Evolutionary conservation across 371 early-diverging fungal species (phyloP).

Genomic region (Mortierella sp.): DNA sequence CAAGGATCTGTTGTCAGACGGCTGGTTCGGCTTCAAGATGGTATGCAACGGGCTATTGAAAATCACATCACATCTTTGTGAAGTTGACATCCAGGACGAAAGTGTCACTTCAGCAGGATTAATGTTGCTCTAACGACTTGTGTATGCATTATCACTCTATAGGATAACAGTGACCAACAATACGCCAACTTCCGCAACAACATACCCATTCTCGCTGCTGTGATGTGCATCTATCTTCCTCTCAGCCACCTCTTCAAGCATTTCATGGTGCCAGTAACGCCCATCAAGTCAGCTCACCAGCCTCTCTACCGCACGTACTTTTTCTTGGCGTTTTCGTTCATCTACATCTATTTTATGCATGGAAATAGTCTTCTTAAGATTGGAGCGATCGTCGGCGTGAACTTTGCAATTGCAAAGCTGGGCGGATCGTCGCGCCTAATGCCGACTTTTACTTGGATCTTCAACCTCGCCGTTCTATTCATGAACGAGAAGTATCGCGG

Average conservation of each 20-base stretch:
- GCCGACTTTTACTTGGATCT: constrained; percentile 84
- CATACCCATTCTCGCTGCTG: constrained; percentile 72
- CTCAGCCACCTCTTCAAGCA: constrained; percentile 64
- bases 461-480: constrained; percentile 83
- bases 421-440: constrained; percentile 68
- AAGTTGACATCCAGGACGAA: not conserved
- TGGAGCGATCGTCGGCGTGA: constrained; percentile 67
- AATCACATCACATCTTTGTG: not conserved
- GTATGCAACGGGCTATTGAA: constrained; percentile 44
- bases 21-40: constrained; percentile 57
- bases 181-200: constrained; percentile 85
- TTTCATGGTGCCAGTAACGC: constrained; percentile 29
- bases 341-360: constrained; percentile 73
- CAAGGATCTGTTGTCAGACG: constrained; percentile 65
- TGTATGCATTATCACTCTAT: not conserved
- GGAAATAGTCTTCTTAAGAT: constrained; percentile 85
- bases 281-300: constrained; percentile 52
- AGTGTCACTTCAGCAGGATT: not conserved
- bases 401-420: constrained; percentile 74
- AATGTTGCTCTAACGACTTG: not conserved
- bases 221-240: constrained; percentile 65
- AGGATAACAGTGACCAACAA: constrained; percentile 92
- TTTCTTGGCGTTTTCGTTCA: constrained; percentile 72
- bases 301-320: constrained; percentile 61
- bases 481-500: constrained; percentile 81